phyloP scores from a whole-genome alignment of 164 flowering plant species.

The Liquidambar formosana region DNA sequence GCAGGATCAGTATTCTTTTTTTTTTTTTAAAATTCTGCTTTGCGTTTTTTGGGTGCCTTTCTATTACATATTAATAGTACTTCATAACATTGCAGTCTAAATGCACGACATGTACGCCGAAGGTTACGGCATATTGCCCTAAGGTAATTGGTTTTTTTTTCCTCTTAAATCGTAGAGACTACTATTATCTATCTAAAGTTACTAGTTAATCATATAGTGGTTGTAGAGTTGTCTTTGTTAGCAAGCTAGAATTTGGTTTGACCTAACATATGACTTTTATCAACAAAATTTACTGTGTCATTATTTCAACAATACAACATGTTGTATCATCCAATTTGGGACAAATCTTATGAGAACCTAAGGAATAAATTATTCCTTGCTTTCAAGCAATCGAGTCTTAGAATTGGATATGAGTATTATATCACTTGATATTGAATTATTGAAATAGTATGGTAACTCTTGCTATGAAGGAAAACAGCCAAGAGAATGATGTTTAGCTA shows the following conservation, averaged over 20 bases:
- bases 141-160: slow-evolving; percentile 51
- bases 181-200: neutral
- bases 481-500: no score
- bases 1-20: neutral
- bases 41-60: no score
- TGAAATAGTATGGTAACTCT: no score
- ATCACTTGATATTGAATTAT: no score
- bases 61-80: neutral
- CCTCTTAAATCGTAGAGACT: neutral
- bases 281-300: neutral
- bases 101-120: slow-evolving; percentile 79
- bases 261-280: neutral
- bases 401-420: no score
- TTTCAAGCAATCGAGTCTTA: no score
- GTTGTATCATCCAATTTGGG: neutral
- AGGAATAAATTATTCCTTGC: no score
- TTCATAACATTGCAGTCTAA: slow-evolving; percentile 52
- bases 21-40: neutral
- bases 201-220: neutral
- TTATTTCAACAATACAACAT: neutral
- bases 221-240: neutral
- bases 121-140: slow-evolving; percentile 78
- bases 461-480: no score
- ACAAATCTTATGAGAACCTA: neutral
- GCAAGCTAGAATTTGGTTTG: neutral